Base-by-base conservation (phyloP, 306 rosid species). In the Comarum palustre region DNA sequence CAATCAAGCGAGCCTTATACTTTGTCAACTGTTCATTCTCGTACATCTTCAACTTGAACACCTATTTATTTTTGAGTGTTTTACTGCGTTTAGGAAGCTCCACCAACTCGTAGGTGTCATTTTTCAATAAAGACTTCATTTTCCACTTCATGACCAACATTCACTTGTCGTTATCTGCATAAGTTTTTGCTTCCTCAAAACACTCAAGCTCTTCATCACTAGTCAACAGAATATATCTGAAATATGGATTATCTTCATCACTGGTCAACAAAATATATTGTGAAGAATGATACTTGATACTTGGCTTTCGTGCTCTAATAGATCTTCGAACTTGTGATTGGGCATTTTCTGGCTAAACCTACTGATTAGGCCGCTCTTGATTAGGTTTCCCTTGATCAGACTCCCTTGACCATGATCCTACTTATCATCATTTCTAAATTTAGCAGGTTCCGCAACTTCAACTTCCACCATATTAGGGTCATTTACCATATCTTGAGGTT, bases 291-390 rank as follows among this genome's bases (percentile, higher is more conserved):
- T 63, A 63, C 48, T 38, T 63, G 68, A 19, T n/a, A 38, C 15
- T 3, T 1, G 17, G 0, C 12, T 0, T 36, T 11, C 0, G 11
- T 1, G 0, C 4, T 14, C 43, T 45, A 0, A 4, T 1, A 4
- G 17, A 13, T 12, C 50, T n/a, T n/a, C 34, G 4, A 31, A 31
- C 5, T 31, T 3, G 34, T 31, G 34, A 3, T 34, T 34, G 6
- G 6, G 38, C 4, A 34, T 34, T 34, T 34, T 34, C 3, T 31
- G 4, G 4, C 34, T 31, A 0, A 3, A 2, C 34, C 34, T 3
- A 3, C 0, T 31, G 34, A 31, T 2, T 31, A 31, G 34, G 38
- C 38, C 4, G 6, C 38, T 4, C 38, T 0, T 34, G 38, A 5
- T 34, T 34, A 34, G 38, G 38, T 6, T 34, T 6, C 38, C 6